Percentiles rank a stretch among this genome's conserved stretches.
Evolutionary conservation across 2,329 filamentous ascomycete species (phyloP).

Genomic region (Aspergillus latus): DNA sequence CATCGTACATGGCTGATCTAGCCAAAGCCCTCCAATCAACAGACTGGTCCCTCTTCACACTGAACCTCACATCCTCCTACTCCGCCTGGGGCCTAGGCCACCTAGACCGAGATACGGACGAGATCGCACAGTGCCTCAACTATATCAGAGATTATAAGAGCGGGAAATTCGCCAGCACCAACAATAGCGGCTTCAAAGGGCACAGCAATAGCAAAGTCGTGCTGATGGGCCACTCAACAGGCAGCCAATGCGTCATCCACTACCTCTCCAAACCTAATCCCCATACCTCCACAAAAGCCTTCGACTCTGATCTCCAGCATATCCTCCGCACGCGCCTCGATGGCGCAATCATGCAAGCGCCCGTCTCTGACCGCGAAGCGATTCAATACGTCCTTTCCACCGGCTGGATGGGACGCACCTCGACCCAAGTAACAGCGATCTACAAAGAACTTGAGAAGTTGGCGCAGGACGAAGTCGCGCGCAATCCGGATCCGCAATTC

Average conservation of each 20-base stretch:
- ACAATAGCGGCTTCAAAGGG: neutral
- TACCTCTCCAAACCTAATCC: constrained; percentile 55
- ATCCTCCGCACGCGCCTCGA: constrained; percentile 58
- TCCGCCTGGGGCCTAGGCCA: constrained; percentile 55
- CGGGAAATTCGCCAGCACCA: constrained; percentile 18
- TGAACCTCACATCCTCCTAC: constrained; percentile 54
- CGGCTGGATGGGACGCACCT: constrained; percentile 28
- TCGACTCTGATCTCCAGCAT: constrained; percentile 32
- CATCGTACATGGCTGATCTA: constrained; percentile 54
- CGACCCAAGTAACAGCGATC: constrained; percentile 24
- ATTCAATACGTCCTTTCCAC: constrained; percentile 41
- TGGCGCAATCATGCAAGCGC: constrained; percentile 76
- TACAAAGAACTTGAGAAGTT: constrained; percentile 36
- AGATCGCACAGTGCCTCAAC: constrained; percentile 52
- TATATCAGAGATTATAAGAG: constrained; percentile 50
- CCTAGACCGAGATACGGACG: constrained; percentile 54
- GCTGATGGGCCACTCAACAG: constrained; percentile 68
- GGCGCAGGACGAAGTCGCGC: constrained; percentile 28
- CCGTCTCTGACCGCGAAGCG: constrained; percentile 74
- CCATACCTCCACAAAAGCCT: constrained; percentile 29
- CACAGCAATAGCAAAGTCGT: constrained; percentile 52
- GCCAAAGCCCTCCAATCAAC: constrained; percentile 48
- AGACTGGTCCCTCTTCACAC: constrained; percentile 56
- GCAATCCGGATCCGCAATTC: constrained; percentile 13
- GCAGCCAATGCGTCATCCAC: constrained; percentile 67